phyloP scores from a whole-genome alignment of 2,329 filamentous ascomycete species.

The Verticillium alfalfae region DNA sequence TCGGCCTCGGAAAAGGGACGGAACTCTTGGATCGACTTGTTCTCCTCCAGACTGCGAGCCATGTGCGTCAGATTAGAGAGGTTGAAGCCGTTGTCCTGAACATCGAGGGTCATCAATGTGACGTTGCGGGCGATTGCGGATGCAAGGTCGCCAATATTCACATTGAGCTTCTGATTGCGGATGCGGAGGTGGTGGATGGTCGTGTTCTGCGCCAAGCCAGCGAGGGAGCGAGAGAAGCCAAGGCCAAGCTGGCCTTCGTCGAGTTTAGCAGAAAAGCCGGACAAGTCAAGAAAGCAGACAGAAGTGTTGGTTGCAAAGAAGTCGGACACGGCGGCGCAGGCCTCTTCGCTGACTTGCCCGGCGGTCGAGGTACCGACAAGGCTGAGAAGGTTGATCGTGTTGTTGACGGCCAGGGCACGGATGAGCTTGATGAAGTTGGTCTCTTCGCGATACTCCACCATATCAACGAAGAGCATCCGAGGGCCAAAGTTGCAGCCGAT shows the following conservation, averaged over 20 bases:
- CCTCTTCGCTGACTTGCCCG: conserved; percentile 36
- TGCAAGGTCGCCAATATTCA: conserved; percentile 48
- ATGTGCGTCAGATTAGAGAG: conserved; percentile 44
- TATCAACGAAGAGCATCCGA: conserved; percentile 45
- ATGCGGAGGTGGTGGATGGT: conserved; percentile 45
- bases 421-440: conserved; percentile 45
- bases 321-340: conserved; percentile 40
- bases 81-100: conserved; percentile 49
- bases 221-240: conserved; percentile 45
- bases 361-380: conserved; percentile 49
- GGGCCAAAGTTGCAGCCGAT: conserved; percentile 42
- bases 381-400: conserved; percentile 44
- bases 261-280: conserved; percentile 51
- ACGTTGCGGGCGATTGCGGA: conserved; percentile 42
- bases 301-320: conserved; percentile 47
- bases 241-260: conserved; percentile 51
- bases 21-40: conserved; percentile 36
- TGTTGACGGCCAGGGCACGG: conserved; percentile 42
- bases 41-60: conserved; percentile 35
- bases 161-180: conserved; percentile 49
- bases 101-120: conserved; percentile 46
- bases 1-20: conserved; percentile 32
- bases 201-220: conserved; percentile 37
- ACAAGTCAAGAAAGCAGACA: conserved; percentile 49
- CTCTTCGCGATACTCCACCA: conserved; percentile 52